Conservation (phyloP, 2,329 filamentous ascomycete species). For the Hirsutella minnesotensis region DNA sequence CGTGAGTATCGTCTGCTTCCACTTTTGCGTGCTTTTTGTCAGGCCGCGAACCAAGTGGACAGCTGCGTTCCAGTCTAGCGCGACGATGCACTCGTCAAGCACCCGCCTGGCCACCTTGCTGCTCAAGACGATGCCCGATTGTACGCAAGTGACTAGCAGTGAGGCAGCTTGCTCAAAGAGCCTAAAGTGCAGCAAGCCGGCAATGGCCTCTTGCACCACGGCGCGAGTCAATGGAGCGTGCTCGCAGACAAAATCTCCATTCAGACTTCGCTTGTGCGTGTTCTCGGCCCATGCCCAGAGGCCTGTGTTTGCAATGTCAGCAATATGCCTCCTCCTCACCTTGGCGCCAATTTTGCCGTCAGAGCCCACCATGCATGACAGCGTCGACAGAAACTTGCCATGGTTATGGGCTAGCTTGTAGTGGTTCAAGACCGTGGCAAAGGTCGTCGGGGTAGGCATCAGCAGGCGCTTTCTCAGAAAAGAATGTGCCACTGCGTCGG, state of each 20-base stretch:
- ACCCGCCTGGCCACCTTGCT: conserved; percentile 21
- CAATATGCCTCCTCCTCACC: conserved; percentile 21
- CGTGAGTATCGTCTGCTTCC: conserved; percentile 13
- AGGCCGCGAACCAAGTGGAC: conserved; percentile 19
- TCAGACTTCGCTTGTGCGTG: conserved; percentile 11
- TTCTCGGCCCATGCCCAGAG: conserved; percentile 18
- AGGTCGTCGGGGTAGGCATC: conserved; percentile 35
- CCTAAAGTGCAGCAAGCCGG: conserved; percentile 35
- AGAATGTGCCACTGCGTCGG: conserved; percentile 39
- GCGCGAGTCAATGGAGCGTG: conserved; percentile 24
- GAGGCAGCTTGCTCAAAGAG: conserved; percentile 30
- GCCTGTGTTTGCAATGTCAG: conserved; percentile 15
- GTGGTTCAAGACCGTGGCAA: conserved; percentile 37
- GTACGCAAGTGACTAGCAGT: conserved; percentile 28
- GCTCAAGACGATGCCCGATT: conserved; percentile 20
- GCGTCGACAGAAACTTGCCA: conserved; percentile 28
- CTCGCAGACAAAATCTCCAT: conserved; percentile 25
- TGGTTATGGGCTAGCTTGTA: conserved; percentile 30
- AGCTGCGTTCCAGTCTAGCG: conserved; percentile 27
- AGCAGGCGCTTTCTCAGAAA: conserved; percentile 32
- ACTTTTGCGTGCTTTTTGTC: conserved; percentile 12
- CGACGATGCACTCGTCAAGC: conserved; percentile 28
- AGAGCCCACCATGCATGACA: conserved; percentile 33
- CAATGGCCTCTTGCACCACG: conserved; percentile 33
- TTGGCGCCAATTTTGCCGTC: conserved; percentile 27